phyloP scores from a whole-genome alignment of 345 rosid species.

The Citrus unshiu region DNA sequence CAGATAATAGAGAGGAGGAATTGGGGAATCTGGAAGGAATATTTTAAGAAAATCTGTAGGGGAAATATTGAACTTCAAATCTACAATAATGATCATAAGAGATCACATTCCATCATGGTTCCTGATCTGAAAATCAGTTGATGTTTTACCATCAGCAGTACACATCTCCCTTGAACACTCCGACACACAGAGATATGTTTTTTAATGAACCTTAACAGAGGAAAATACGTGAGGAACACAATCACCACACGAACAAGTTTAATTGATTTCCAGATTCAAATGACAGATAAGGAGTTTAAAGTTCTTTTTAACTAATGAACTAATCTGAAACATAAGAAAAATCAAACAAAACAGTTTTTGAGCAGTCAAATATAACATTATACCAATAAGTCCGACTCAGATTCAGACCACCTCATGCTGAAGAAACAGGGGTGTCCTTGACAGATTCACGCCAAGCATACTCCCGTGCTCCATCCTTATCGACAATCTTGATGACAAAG shows the following conservation, averaged over 20 bases:
- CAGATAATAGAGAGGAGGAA: neutral
- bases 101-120: too few species aligned
- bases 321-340: neutral
- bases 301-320: neutral
- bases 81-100: too few species aligned
- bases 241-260: neutral
- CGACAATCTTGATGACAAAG: slow-evolving; percentile 94
- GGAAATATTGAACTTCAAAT: too few species aligned
- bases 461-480: slow-evolving; percentile 84
- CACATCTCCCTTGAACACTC: neutral
- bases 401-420: slow-evolving; percentile 16
- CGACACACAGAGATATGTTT: too few species aligned
- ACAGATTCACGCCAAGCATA: slow-evolving; percentile 84
- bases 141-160: too few species aligned
- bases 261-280: neutral
- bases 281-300: neutral
- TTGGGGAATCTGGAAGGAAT: neutral
- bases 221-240: neutral
- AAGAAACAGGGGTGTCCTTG: slow-evolving; percentile 37
- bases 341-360: slow-evolving; percentile 9
- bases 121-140: too few species aligned
- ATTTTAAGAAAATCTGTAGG: neutral
- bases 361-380: neutral
- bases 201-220: too few species aligned
- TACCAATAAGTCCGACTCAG: neutral